Evolutionary conservation across 2,329 filamentous ascomycete genomes (phyloP).

Genomic region (Pseudogymnoascus sp.): DNA sequence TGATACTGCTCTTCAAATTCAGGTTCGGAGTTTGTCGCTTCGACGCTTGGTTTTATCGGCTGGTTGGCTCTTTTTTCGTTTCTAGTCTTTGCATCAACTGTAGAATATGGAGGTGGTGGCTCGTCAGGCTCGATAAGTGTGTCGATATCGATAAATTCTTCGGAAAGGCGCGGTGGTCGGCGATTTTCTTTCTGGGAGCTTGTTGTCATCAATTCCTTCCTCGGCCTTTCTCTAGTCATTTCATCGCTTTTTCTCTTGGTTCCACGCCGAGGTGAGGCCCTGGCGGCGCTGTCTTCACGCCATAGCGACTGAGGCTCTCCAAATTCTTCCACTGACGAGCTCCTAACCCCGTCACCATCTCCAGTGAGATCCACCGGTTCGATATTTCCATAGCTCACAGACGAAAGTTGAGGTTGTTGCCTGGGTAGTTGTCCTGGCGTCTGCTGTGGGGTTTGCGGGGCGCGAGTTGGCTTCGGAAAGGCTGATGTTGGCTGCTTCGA

Average conservation of each 20-base stretch:
- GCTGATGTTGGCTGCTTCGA: slow-evolving; percentile 24
- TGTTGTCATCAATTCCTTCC: slow-evolving; percentile 13
- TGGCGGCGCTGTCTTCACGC: slow-evolving; percentile 23
- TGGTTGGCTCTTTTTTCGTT: neutral
- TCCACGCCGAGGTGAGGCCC: slow-evolving; percentile 17
- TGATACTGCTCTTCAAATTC: slow-evolving; percentile 13
- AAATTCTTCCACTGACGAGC: slow-evolving; percentile 23
- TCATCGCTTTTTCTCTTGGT: slow-evolving; percentile 30
- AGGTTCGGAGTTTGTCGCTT: neutral
- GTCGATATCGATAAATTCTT: slow-evolving; percentile 30
- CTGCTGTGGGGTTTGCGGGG: slow-evolving; percentile 25
- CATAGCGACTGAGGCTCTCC: slow-evolving; percentile 22
- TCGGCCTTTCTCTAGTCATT: slow-evolving; percentile 17
- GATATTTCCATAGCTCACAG: slow-evolving; percentile 17
- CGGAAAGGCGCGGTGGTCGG: slow-evolving; percentile 11
- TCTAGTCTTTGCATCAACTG: neutral
- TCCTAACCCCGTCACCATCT: slow-evolving; percentile 19
- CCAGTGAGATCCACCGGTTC: slow-evolving; percentile 29
- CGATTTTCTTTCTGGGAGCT: slow-evolving; percentile 3
- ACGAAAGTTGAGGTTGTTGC: slow-evolving; percentile 12
- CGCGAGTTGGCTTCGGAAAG: slow-evolving; percentile 17
- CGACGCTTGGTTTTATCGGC: slow-evolving; percentile 15
- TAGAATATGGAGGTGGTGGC: neutral
- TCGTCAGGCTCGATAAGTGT: slow-evolving; percentile 13
- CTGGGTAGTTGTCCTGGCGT: slow-evolving; percentile 27